phyloP scores from a whole-genome alignment of 306 rosid species.

The Corylus avellana region DNA sequence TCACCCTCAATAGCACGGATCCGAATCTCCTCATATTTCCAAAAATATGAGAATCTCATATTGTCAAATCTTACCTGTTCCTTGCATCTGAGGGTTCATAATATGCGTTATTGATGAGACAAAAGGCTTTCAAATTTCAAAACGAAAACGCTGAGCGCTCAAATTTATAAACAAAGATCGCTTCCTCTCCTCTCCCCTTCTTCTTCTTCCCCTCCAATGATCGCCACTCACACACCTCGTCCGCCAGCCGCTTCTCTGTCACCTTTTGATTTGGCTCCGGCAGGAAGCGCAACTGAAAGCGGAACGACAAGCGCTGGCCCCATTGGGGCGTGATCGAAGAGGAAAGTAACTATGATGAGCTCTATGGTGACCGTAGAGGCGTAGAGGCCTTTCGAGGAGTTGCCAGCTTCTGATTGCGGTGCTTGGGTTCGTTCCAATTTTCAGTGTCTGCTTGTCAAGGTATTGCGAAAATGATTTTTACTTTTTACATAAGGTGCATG shows the following conservation, averaged over 20 bases:
- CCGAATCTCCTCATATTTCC: no score
- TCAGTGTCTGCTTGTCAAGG: slow-evolving; percentile 72
- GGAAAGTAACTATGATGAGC: slow-evolving; percentile 53
- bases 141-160: no score
- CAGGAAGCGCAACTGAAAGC: slow-evolving; percentile 35
- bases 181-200: no score
- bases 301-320: slow-evolving; percentile 60
- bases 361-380: background rate
- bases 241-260: slow-evolving; percentile 61
- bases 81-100: no score
- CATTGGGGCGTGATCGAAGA: slow-evolving; percentile 69
- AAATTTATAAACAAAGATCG: no score
- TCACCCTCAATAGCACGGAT: no score
- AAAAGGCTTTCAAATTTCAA: no score
- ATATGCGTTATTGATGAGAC: no score
- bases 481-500: no score
- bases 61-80: no score
- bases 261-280: background rate
- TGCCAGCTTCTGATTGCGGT: slow-evolving; percentile 53
- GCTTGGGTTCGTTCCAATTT: slow-evolving; percentile 51
- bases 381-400: slow-evolving; percentile 45
- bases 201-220: slow-evolving; percentile 51
- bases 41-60: no score
- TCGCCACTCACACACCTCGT: slow-evolving; percentile 56
- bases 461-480: slow-evolving; percentile 5